Percentiles rank a stretch among this genome's conserved stretches.
Conservation (phyloP, 2,329 filamentous ascomycete genomes). For the Phoma sp. region DNA sequence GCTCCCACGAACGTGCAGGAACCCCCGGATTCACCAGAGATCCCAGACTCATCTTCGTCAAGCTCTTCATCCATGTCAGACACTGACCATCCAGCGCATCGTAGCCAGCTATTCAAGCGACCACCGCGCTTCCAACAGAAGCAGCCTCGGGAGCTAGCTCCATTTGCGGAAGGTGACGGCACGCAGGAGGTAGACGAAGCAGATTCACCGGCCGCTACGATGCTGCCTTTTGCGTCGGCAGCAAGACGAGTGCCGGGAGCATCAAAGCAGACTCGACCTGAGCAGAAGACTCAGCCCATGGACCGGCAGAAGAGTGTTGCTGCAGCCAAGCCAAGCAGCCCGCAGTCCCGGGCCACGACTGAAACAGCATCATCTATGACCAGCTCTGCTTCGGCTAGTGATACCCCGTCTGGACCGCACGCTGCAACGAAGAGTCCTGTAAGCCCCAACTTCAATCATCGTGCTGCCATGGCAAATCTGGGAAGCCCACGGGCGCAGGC, state of each 20-base stretch:
- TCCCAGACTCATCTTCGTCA: conserved; percentile 35
- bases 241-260: conserved; percentile 9
- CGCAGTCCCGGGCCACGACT: conserved; percentile 29
- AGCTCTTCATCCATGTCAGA: conserved; percentile 46
- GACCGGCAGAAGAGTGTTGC: conserved; percentile 10
- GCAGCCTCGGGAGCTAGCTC: conserved; percentile 33
- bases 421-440: conserved; percentile 28
- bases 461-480: conserved; percentile 63
- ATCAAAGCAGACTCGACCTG: conserved; percentile 20
- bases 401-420: conserved; percentile 26
- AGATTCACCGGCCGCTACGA: conserved; percentile 56
- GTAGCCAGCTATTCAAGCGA: conserved; percentile 54
- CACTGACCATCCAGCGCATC: conserved; percentile 46
- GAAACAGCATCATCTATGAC: conserved; percentile 61
- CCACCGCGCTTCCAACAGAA: conserved; percentile 47
- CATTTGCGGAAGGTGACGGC: conserved; percentile 39
- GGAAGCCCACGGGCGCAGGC: conserved; percentile 53
- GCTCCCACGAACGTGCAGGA: conserved; percentile 17
- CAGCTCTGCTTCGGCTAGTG: conserved; percentile 48
- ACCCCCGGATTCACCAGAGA: conserved; percentile 28
- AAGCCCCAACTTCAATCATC: conserved; percentile 60
- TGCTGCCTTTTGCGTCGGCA: conserved; percentile 53
- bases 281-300: conserved; percentile 15
- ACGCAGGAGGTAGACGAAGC: conserved; percentile 57
- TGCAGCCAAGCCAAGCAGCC: conserved; percentile 21